These are phyloP conservation scores for Fusarium oligoseptatum DNA, from an alignment of 2,329 filamentous ascomycete species.

Conservation along the genomic window DNA sequence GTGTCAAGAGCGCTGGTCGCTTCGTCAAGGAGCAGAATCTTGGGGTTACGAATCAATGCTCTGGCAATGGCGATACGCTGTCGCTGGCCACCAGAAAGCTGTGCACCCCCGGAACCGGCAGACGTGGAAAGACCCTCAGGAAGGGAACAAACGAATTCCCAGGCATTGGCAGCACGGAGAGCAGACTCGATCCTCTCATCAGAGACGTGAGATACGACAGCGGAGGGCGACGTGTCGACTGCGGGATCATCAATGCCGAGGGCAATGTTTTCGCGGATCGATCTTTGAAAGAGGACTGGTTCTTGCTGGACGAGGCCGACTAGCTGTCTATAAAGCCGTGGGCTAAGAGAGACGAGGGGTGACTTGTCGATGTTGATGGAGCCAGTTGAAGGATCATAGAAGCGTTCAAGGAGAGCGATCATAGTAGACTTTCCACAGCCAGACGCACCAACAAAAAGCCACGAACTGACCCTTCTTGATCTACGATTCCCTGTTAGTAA, in stretches of 20 bases:
- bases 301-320: neutral
- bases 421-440: neutral
- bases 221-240: neutral
- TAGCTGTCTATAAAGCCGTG: neutral
- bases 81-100: neutral
- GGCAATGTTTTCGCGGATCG: neutral
- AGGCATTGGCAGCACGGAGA: neutral
- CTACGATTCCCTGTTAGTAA: neutral
- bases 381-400: neutral
- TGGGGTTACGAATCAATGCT: neutral
- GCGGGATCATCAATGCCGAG: neutral
- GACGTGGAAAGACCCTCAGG: neutral
- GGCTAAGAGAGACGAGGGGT: neutral
- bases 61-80: neutral
- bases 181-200: neutral
- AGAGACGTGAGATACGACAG: neutral
- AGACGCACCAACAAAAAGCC: neutral
- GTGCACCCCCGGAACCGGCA: neutral
- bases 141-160: neutral
- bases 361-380: neutral
- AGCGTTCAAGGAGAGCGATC: neutral
- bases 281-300: neutral
- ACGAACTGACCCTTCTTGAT: neutral
- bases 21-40: neutral
- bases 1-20: neutral